Percentiles rank a stretch among this genome's conserved stretches.
Evolutionary conservation across 768 basidiomycete species (phyloP).

Genomic region (Phaeolepiota aurea): DNA sequence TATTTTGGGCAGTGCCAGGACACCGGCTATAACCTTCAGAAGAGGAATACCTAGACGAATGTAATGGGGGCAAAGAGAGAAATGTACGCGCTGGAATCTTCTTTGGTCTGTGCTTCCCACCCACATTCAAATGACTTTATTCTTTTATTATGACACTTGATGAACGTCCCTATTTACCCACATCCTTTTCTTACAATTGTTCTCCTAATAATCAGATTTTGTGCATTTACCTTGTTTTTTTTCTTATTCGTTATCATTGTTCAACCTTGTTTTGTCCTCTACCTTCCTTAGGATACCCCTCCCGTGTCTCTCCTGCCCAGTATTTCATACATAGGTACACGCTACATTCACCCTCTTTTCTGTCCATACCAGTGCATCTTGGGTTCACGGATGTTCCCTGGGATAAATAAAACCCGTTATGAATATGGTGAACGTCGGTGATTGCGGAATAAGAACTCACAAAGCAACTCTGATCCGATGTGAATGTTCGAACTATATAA

Average conservation of each 20-base stretch:
- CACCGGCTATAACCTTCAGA: slow-evolving; percentile 56
- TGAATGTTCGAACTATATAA: no score
- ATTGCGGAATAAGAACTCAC: no score
- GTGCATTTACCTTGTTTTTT: slow-evolving; percentile 7
- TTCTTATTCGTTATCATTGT: slow-evolving; percentile 6
- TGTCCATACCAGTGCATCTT: no score
- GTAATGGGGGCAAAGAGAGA: neutral
- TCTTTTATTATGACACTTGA: slow-evolving; percentile 9
- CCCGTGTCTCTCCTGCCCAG: neutral
- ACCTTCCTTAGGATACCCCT: slow-evolving; percentile 12
- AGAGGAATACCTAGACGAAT: neutral
- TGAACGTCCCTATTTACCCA: slow-evolving; percentile 9
- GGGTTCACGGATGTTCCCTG: no score
- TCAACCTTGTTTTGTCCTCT: slow-evolving; percentile 7
- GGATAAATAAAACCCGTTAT: neutral
- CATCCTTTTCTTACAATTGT: slow-evolving; percentile 3
- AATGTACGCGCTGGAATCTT: slow-evolving; percentile 5
- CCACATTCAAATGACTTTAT: slow-evolving; percentile 3
- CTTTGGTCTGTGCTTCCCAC: slow-evolving; percentile 7
- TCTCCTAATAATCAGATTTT: slow-evolving; percentile 12
- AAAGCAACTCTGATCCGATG: no score
- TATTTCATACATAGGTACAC: slow-evolving; percentile 4
- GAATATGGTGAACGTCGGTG: neutral
- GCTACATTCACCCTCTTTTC: slow-evolving; percentile 4
- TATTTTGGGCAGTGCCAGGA: slow-evolving; percentile 96